Conservation (phyloP, 129 eudicot species). For the Pulicaria dysenterica region DNA sequence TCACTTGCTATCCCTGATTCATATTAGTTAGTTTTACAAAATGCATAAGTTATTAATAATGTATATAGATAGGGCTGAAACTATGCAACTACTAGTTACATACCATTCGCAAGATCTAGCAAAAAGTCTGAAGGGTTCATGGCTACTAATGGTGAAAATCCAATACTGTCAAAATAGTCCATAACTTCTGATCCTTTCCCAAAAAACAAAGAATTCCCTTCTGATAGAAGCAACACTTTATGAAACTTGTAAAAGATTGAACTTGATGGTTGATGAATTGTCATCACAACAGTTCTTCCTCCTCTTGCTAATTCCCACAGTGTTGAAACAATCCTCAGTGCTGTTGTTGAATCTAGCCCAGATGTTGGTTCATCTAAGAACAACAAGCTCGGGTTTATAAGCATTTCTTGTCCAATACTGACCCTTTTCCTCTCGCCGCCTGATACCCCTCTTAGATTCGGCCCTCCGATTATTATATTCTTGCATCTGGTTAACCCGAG, state of each 20-base stretch:
- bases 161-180: slow-evolving; percentile 59
- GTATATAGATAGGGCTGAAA: neutral
- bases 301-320: slow-evolving; percentile 71
- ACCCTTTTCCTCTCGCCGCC: slow-evolving; percentile 96
- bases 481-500: slow-evolving; percentile 64
- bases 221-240: slow-evolving; percentile 72
- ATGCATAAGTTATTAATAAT: neutral
- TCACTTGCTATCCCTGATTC: slow-evolving; percentile 51
- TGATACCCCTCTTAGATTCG: slow-evolving; percentile 62
- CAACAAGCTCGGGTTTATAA: slow-evolving; percentile 76
- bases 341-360: slow-evolving; percentile 91
- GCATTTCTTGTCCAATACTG: slow-evolving; percentile 90
- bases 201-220: slow-evolving; percentile 72
- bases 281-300: slow-evolving; percentile 79
- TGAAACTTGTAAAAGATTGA: slow-evolving; percentile 82
- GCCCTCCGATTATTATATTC: slow-evolving; percentile 61
- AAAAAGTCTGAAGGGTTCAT: slow-evolving; percentile 93
- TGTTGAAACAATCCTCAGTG: slow-evolving; percentile 68
- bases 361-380: slow-evolving; percentile 92
- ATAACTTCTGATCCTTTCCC: slow-evolving; percentile 67
- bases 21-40: neutral
- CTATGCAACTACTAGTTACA: neutral
- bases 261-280: slow-evolving; percentile 91
- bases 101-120: slow-evolving; percentile 88
- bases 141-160: slow-evolving; percentile 64